Evolutionary conservation across 257 asterid genomes (phyloP), one percentile per base, ranked within the genome.

Genomic region (Marsdenia floribunda): DNA sequence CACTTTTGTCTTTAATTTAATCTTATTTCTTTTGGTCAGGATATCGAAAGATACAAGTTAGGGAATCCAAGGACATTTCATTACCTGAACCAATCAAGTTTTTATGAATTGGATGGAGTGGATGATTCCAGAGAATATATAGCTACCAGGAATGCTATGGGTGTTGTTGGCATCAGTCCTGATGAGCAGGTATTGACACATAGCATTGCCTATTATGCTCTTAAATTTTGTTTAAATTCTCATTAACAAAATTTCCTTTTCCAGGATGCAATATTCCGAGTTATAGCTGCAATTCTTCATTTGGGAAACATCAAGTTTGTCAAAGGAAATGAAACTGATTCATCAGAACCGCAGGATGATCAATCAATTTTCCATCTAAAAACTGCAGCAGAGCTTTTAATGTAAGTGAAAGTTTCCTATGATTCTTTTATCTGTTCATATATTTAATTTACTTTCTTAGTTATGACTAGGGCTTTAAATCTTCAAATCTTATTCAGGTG

Each of bases 241-340:
- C 72, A 50, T 64, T 57, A 63, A 49, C 46, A 70, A 78, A 59
- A 72, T 64, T 70, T 79, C 79, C 70, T 63, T 75, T 80, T 72
- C 50, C 82, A 92, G 98, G 98, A 91, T 81, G 96, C 91, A 54
- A 89, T 93, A 73, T 90, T 93, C 76, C 86, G 96, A 73, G 98
- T 89, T 76, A 92, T 90, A 80, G 97, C 96, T 71, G 94, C 97
- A 72, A 84, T 92, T 73, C 98, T 92, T 80, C 98, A 92, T 86
- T 85, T 92, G 84, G 98, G 98, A 13, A 92, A 93, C 78, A 75
- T 90, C 75, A 91, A 89, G 82, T 90, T 93, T 82, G 85, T 73
- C 15, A 92, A 87, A 83, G 90, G 70, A 74, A 87, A 82, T 71
- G 98, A 90, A 71, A 78, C 83, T 63, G 98, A 93, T 80, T 83